Evolutionary conservation across 192 early-diverging fungal species (phyloP), one percentile per base, ranked within the genome.

Genomic region (Bifiguratus adelaidae): DNA sequence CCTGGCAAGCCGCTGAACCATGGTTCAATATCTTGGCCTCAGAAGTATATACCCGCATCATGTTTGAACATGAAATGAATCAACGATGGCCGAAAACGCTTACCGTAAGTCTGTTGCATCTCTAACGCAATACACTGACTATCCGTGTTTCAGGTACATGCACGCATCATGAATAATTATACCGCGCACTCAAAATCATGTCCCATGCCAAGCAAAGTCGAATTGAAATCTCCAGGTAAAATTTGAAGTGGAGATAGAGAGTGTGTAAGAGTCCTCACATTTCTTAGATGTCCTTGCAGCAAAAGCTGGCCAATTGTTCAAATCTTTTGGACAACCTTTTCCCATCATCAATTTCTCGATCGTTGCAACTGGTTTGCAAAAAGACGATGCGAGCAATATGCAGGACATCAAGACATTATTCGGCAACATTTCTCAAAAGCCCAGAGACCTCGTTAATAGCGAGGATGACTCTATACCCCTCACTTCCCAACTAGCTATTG

Each of bases 1-100:
- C 23, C 9, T 18, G 37, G 16, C 18, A 47, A 6, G 54, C 70
- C 18, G 29, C 73, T 18, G 41, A 49, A 34, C 58, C 48, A 15
- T 83, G 81, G 81, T 35, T 74, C 8, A 56, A 42, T 15, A 67
- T 80, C 22, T 45, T 83, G 7, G 53, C 60, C 7, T 15, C 50
- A 18, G 81, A 83, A 50, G 47, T 80, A 15, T 76, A 58, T 34
- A 57, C 55, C 3, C 51, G 80, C 6, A 48, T 82, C 2, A 33
- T 50, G 21, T 61, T 68, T 27, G 73, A 82, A 25, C 58, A 48
- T 48, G 75, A 77, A n/a, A 41, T 55, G 1, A 33, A 71, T 43
- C 19, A 25, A 13, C 30, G 76, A 40, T 80, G 74, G 74, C 76
- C 79, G 29, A 74, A 56, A 22, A 71, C 59, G 2, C 28, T 81